Evolutionary conservation across 2,329 filamentous ascomycete species (phyloP), one percentile per base, ranked within the genome.

Genomic region (Stachybotrys chartarum): DNA sequence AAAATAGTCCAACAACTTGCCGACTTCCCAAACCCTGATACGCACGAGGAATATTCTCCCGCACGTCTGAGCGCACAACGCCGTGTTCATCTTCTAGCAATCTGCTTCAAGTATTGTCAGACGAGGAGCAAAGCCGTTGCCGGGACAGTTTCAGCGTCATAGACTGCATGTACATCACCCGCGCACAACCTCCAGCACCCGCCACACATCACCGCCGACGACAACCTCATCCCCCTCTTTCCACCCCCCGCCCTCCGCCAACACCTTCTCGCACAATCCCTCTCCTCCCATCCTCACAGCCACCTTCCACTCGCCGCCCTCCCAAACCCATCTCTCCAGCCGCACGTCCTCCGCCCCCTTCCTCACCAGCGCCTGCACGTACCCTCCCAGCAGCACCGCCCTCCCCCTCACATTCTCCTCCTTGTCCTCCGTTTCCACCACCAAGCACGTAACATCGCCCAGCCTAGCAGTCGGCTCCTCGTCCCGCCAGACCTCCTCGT

Each of bases 401-500:
- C 80, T 68, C 0, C 84, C 84, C 2, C 77, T 68, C 2, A 68
- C 58, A 56, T 8, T 66, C 0, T 56, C 58, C 18, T 57, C 57
- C 6, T 56, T 55, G 18, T 59, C 55, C 30, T 56, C 58, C 0
- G 57, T 56, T 7, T 58, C 63, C 30, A 57, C 31, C 16, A 58
- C 61, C 10, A 57, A 32, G 8, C 42, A 54, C 53, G 47, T 49
- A 30, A 52, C n/a, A 52, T 54, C 39, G 24, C 56, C 52, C 0
- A 57, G 56, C 1, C 30, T 12, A 6, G 59, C 35, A 1, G 64
- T 63, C 0, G 69, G 70, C 2, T 70, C 65, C 2, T 75, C 66
- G 47, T 84, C 80, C 1, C 71, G 67, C 86, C 86, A 90, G 3
- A 87, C 65, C 67, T 90, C 87, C 65, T 89, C 85, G 60, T 91